Evolutionary conservation across 1,284 basidiomycete genomes (phyloP), one percentile per base, ranked within the genome.

Genomic region (Boletus mariae): DNA sequence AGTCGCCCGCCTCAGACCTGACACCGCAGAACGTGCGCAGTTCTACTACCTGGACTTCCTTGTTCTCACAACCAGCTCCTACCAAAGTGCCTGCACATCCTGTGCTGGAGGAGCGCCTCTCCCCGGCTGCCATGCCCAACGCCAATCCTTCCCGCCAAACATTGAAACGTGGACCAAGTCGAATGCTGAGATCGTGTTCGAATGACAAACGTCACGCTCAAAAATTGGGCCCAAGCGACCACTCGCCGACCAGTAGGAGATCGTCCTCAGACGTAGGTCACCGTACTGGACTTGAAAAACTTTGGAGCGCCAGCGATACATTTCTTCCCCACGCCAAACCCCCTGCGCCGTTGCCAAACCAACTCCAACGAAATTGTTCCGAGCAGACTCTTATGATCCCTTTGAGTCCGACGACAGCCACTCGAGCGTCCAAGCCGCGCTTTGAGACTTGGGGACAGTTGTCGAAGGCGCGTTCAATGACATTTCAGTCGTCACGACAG

Each of bases 311-410:
- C 7, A 5, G 51, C 12, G 67, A 68, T 31, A 17, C 57, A 0
- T 68, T 38, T 29, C 54, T 71, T 44, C 57, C 66, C 11, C 60
- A 53, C 5, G 53, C 66, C 20, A 66, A 59, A 28, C 50, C 59
- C 20, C 55, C 60, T 29, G 51, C 51, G 1, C 57, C 65, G 2
- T 51, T 64, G 1, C 50, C 58, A 31, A n/a, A 29, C 38, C 53
- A 47, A 15, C 63, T 56, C 28, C 44, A 46, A 43, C 59, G 53
- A n/a, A 54, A 47, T 37, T 15, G 11, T 32, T 56, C 61, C 17
- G 31, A 51, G 3, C 25, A 13, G 51, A 17, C 20, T 20, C 4
- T 40, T 8, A 15, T 10, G 2, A 9, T 23, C 9, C 9, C 41
- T 6, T 8, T 37, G 1, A 15, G 32, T 15, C 2, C 52, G 28